phyloP scores from a whole-genome alignment of 805 yeast genomes.

The Candida hungchunana region DNA sequence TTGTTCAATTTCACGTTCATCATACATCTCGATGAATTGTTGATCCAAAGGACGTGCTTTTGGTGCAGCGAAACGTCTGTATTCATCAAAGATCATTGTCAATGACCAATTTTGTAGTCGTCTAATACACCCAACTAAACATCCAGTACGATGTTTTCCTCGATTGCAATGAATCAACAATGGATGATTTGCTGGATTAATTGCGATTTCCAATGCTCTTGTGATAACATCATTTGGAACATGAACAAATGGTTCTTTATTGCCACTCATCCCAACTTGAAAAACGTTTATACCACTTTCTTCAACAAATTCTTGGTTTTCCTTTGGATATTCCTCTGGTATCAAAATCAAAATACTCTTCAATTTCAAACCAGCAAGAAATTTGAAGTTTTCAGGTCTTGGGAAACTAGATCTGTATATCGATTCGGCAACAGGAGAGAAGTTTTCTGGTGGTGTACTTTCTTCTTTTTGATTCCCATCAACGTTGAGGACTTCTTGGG shows the following conservation, averaged over 20 bases:
- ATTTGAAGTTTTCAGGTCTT: slow-evolving; percentile 72
- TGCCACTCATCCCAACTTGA: slow-evolving; percentile 92
- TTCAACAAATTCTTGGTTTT: slow-evolving; percentile 60
- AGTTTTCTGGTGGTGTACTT: slow-evolving; percentile 78
- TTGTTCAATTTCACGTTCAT: slow-evolving; percentile 55
- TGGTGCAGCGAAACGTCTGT: slow-evolving; percentile 90
- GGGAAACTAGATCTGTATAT: slow-evolving; percentile 92
- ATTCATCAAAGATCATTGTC: slow-evolving; percentile 93
- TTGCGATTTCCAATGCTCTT: slow-evolving; percentile 73
- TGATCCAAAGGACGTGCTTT: slow-evolving; percentile 94
- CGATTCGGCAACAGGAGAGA: slow-evolving; percentile 71
- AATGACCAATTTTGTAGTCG: slow-evolving; percentile 88
- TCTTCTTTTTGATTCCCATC: slow-evolving; percentile 22
- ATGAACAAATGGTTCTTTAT: slow-evolving; percentile 90
- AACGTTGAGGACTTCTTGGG: no score
- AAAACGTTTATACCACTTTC: slow-evolving; percentile 62
- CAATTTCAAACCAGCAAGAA: slow-evolving; percentile 55
- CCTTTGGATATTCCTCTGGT: slow-evolving; percentile 87
- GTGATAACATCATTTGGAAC: slow-evolving; percentile 65
- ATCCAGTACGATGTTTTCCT: slow-evolving; percentile 96
- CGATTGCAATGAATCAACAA: slow-evolving; percentile 90
- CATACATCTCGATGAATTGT: slow-evolving; percentile 88
- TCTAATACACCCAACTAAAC: slow-evolving; percentile 89
- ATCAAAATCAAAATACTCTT: slow-evolving; percentile 79
- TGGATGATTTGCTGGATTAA: slow-evolving; percentile 88